Evolutionary conservation across 805 yeast species (phyloP), one percentile per base, ranked within the genome.

Genomic region (Sugiyamaella valdiviana): DNA sequence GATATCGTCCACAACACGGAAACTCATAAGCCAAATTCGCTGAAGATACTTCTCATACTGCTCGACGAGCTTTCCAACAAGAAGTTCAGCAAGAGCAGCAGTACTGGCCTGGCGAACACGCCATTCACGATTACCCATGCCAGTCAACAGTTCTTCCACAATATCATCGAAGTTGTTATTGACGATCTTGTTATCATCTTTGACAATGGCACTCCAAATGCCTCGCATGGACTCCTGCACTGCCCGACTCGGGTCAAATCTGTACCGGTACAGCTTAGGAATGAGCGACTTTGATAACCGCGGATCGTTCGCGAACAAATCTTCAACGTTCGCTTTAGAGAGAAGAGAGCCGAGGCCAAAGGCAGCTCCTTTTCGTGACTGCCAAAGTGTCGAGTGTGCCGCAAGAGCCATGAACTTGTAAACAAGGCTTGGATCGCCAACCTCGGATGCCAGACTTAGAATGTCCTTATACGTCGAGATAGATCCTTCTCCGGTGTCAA

Each of bases 391-490:
- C 0, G 96, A 86, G 45, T 82, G 83, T 53, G 86, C 83, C 0
- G 97, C 95, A 49, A 91, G 68, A 0, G 95, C 81, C 96, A 91
- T 88, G 63, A 91, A 91, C 61, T 88, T 86, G 66, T 91, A 91
- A 3, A 91, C 96, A 55, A 91, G 75, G 55, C 93, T 78, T 12
- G 98, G 96, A 65, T 91, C 96, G 23, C 98, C 98, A 7, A 89
- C 95, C 61, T 91, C 99, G 1, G 93, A 80, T 0, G 99, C 97
- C 44, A 91, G 71, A 57, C 73, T 85, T 57, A 91, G 71, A 24
- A 91, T 86, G 65, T 91, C 99, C 58, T 84, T 86, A 63, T 91
- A 91, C 0, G 98, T 90, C 0, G 95, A 85, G 2, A 91, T 80
- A 0, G 95, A 85, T 1, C 91, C 89, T 52, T 85, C 93, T 42